Percentiles rank a stretch among this genome's conserved stretches.
phyloP scores from a whole-genome alignment of 78 protist genomes.

The Bodo saltans region DNA sequence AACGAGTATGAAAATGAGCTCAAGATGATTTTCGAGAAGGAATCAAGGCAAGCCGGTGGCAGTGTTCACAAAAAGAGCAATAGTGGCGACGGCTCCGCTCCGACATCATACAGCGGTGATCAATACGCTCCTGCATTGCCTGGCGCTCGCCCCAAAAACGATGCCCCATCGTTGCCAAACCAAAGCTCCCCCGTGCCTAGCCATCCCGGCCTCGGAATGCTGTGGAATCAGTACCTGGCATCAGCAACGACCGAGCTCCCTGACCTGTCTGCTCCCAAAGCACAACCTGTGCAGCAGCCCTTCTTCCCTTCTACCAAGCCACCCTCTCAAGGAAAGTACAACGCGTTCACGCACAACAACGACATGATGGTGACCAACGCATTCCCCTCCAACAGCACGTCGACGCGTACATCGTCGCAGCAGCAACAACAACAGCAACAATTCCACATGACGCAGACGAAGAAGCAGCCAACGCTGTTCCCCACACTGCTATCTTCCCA shows the following conservation, averaged over 20 bases:
- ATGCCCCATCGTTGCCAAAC: not conserved
- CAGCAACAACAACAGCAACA: too few relatives aligned
- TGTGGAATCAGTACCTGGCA: not conserved
- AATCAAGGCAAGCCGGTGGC: not conserved
- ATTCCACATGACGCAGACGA: not conserved
- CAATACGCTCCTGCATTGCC: too few relatives aligned
- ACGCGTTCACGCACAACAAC: too few relatives aligned
- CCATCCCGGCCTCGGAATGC: not conserved
- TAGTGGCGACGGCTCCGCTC: not conserved
- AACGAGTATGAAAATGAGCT: constrained; percentile 11
- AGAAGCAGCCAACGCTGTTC: not conserved
- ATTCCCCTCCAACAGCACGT: not conserved
- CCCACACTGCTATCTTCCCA: too few relatives aligned
- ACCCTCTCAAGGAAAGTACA: too few relatives aligned
- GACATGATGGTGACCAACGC: too few relatives aligned
- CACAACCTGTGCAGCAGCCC: not conserved
- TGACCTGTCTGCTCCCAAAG: not conserved
- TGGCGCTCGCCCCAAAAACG: not conserved
- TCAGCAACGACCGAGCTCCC: not conserved
- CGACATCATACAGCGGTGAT: too few relatives aligned
- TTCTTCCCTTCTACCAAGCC: not conserved
- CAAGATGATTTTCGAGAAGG: not conserved
- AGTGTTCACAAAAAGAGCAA: not conserved
- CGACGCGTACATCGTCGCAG: too few relatives aligned
- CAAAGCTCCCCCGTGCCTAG: not conserved